Conservation (phyloP, 371 early-diverging fungal genomes). For the Lichtheimia hyalospora region DNA sequence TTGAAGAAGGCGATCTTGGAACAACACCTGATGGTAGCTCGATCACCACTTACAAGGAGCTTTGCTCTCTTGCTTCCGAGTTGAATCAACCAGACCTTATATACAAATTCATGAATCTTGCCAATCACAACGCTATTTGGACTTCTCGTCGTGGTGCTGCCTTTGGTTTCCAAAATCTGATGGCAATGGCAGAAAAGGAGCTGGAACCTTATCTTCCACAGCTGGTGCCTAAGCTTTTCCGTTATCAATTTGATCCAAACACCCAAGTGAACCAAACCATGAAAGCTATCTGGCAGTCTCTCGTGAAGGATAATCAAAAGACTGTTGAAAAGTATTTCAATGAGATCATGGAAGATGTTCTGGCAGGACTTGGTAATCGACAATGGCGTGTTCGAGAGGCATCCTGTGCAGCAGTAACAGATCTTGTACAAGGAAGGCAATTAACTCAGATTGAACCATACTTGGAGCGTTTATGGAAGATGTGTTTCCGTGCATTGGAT, state of each 20-base stretch:
- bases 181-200: conserved; percentile 76
- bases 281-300: conserved; percentile 87
- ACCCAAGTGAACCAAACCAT: conserved; percentile 83
- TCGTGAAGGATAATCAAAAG: conserved; percentile 77
- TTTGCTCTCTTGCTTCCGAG: conserved; percentile 87
- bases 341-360: conserved; percentile 76
- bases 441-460: conserved; percentile 71
- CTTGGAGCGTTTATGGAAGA: conserved; percentile 80
- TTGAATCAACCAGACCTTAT: conserved; percentile 92
- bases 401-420: conserved; percentile 74
- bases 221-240: conserved; percentile 82
- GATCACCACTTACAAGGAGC: conserved; percentile 81
- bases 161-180: conserved; percentile 83
- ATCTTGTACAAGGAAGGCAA: conserved; percentile 73
- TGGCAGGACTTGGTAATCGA: conserved; percentile 76
- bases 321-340: conserved; percentile 81
- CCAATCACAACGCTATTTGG: conserved; percentile 90
- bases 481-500: conserved; percentile 88
- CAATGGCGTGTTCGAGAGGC: conserved; percentile 89
- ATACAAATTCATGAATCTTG: conserved; percentile 94
- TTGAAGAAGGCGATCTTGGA: conserved; percentile 72
- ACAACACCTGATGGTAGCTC: conserved; percentile 80
- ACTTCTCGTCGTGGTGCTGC: conserved; percentile 89
- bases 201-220: conserved; percentile 75
- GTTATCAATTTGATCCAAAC: conserved; percentile 88